These are phyloP conservation scores for Salvia rosmarinus DNA, from an alignment of 257 asterid species.

Conservation along the genomic window DNA sequence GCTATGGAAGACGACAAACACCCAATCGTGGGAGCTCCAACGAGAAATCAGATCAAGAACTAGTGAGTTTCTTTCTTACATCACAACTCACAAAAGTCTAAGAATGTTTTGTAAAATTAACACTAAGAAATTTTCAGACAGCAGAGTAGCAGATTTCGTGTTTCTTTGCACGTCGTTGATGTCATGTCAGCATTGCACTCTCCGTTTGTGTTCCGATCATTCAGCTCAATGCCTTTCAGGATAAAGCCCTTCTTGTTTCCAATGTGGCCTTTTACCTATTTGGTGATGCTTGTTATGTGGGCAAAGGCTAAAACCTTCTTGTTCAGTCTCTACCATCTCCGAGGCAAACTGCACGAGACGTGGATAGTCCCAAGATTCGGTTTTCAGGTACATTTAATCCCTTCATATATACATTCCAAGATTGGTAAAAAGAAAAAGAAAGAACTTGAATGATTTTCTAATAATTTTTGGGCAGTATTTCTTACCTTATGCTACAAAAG, in stretches of 20 bases:
- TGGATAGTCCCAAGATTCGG: slow-evolving; percentile 94
- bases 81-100: neutral
- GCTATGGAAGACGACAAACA: slow-evolving; percentile 67
- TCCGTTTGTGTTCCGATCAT: slow-evolving; percentile 71
- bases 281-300: slow-evolving; percentile 83
- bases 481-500: slow-evolving; percentile 84
- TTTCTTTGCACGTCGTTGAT: slow-evolving; percentile 85
- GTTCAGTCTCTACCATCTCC: slow-evolving; percentile 68
- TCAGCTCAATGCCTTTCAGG: slow-evolving; percentile 75
- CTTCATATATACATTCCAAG: neutral
- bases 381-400: slow-evolving; percentile 61
- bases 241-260: slow-evolving; percentile 70
- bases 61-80: slow-evolving; percentile 45
- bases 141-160: slow-evolving; percentile 86
- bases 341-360: slow-evolving; percentile 73
- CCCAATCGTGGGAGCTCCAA: slow-evolving; percentile 68
- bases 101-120: slow-evolving; percentile 17
- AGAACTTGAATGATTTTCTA: no score
- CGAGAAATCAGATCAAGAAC: slow-evolving; percentile 59
- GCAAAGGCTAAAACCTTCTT: slow-evolving; percentile 75
- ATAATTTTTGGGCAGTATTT: slow-evolving; percentile 89
- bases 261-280: slow-evolving; percentile 64
- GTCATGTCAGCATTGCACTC: slow-evolving; percentile 75
- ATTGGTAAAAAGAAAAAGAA: neutral
- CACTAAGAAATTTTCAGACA: slow-evolving; percentile 43